Evolutionary conservation across 345 rosid species (phyloP).

Genomic region (Brassica carinata): DNA sequence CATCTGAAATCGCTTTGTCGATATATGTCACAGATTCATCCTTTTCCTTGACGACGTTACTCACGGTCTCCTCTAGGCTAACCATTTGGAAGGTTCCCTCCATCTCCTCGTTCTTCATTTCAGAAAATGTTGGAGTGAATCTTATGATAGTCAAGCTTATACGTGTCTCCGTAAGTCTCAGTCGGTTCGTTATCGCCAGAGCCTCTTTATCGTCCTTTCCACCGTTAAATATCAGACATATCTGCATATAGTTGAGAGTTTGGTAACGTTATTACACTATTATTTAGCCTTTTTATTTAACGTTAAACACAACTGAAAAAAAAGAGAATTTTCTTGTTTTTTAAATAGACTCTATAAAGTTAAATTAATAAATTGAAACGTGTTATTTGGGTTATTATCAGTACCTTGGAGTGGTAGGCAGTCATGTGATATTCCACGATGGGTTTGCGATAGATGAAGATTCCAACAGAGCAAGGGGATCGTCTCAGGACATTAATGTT

Average conservation of each 20-base stretch:
- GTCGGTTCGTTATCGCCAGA: slow-evolving; percentile 36
- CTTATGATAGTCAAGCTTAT: slow-evolving; percentile 41
- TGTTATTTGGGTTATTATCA: background rate
- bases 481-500: slow-evolving; percentile 48
- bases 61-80: slow-evolving; percentile 37
- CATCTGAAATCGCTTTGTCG: slow-evolving; percentile 40
- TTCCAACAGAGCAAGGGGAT: slow-evolving; percentile 70
- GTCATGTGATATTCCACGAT: background rate
- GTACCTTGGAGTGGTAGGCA: slow-evolving; percentile 19
- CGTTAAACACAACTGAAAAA: background rate
- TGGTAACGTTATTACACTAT: slow-evolving; percentile 4
- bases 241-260: slow-evolving; percentile 4
- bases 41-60: slow-evolving; percentile 1
- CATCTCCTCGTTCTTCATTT: slow-evolving; percentile 19
- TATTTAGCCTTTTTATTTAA: background rate
- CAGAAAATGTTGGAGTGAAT: background rate
- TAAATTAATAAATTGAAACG: background rate
- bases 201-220: slow-evolving; percentile 53
- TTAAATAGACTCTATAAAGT: background rate
- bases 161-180: slow-evolving; percentile 18
- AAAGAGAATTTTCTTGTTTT: background rate
- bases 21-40: slow-evolving; percentile 22
- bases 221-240: slow-evolving; percentile 43
- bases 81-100: slow-evolving; percentile 24
- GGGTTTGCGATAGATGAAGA: slow-evolving; percentile 43